Conservation (phyloP, 164 flowering plant species). For the Annona squamosa region DNA sequence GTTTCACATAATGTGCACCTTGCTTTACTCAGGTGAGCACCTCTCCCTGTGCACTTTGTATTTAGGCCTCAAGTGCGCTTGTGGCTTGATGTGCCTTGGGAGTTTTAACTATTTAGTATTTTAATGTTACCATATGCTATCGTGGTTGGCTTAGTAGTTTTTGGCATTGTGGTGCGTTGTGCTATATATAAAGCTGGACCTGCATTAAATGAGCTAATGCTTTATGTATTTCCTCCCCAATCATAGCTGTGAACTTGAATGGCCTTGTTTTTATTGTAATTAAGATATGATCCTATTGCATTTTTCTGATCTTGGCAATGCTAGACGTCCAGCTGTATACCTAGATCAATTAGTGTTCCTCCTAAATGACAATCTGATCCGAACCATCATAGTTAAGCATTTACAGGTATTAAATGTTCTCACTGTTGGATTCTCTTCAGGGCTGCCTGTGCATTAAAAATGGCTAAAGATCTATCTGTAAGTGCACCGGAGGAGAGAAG, state of each 20-base stretch:
- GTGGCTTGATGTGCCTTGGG: too few relatives aligned
- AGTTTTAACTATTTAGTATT: not conserved
- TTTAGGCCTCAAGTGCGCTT: too few relatives aligned
- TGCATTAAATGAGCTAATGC: not conserved
- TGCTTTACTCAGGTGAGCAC: too few relatives aligned
- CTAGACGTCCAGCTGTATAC: not conserved
- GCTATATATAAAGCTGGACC: not conserved
- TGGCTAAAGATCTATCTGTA: conserved; percentile 64
- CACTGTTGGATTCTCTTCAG: conserved; percentile 32
- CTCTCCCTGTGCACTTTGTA: too few relatives aligned
- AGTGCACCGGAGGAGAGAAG: conserved; percentile 57
- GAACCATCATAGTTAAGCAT: not conserved
- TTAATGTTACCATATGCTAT: not conserved
- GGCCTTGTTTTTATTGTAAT: not conserved
- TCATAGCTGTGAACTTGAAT: not conserved
- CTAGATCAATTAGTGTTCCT: not conserved
- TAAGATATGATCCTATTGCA: not conserved
- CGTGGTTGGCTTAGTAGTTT: not conserved
- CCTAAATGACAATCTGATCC: not conserved
- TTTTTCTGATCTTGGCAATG: not conserved
- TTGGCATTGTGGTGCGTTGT: not conserved
- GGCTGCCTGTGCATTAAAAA: conserved; percentile 82
- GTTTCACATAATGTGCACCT: too few relatives aligned
- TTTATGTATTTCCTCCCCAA: not conserved
- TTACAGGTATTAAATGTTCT: not conserved